phyloP scores from a whole-genome alignment of 768 basidiomycete genomes.

The Kwoniella botswanensis region DNA sequence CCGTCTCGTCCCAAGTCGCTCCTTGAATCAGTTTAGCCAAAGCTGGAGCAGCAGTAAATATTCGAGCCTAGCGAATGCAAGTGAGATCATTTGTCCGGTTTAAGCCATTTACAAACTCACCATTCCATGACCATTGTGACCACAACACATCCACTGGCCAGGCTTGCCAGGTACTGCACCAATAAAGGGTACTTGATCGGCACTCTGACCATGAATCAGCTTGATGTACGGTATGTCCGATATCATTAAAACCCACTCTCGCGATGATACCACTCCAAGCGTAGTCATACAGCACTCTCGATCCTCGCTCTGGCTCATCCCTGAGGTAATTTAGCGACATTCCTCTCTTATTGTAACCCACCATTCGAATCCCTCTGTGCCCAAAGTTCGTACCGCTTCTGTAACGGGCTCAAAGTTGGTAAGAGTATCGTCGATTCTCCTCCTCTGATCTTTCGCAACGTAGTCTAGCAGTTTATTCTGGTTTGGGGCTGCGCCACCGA shows the following conservation, averaged over 20 bases:
- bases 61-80: constrained; percentile 34
- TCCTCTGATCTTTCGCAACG: constrained; percentile 23
- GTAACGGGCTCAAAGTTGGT: constrained; percentile 45
- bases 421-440: constrained; percentile 33
- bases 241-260: constrained; percentile 28
- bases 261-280: constrained; percentile 54
- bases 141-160: constrained; percentile 46
- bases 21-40: constrained; percentile 38
- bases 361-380: constrained; percentile 48
- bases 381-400: constrained; percentile 40
- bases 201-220: constrained; percentile 31
- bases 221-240: neutral
- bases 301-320: constrained; percentile 17
- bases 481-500: constrained; percentile 36
- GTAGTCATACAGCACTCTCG: constrained; percentile 33
- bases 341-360: constrained; percentile 28
- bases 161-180: constrained; percentile 43
- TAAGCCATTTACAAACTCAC: neutral
- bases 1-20: constrained; percentile 33
- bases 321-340: constrained; percentile 2
- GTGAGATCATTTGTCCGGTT: neutral
- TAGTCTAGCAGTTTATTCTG: constrained; percentile 28
- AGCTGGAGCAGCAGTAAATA: constrained; percentile 47
- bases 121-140: constrained; percentile 44
- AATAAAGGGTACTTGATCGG: constrained; percentile 47